These are phyloP conservation scores for Cladophialophora psammophila DNA, from an alignment of 2,329 filamentous ascomycete species.

Conservation along the genomic window DNA sequence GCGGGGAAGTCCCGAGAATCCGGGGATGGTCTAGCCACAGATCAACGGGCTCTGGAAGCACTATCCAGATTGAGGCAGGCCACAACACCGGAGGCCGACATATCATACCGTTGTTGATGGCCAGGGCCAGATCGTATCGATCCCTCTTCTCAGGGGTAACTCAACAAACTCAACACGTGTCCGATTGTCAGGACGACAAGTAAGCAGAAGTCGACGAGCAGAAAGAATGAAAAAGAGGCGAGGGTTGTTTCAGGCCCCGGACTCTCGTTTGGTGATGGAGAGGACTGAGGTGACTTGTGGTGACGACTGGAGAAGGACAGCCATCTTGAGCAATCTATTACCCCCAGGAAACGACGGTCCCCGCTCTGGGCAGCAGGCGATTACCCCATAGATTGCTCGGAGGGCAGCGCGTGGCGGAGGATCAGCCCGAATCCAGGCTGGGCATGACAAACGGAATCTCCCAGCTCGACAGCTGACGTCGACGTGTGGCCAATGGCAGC, in stretches of 20 bases:
- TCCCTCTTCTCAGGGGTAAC: slow-evolving; percentile 16
- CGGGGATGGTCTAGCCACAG: slow-evolving; percentile 18
- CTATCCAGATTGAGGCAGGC: slow-evolving; percentile 19
- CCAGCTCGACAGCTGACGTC: slow-evolving; percentile 14
- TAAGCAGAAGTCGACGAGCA: background rate
- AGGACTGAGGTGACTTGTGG: slow-evolving; percentile 1
- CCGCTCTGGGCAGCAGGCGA: slow-evolving; percentile 23
- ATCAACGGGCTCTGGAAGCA: slow-evolving; percentile 5
- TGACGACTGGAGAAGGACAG: slow-evolving; percentile 21
- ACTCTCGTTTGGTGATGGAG: background rate
- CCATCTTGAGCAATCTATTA: slow-evolving; percentile 44
- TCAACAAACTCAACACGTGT: slow-evolving; percentile 8
- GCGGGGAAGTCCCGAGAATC: slow-evolving; percentile 31
- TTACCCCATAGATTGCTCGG: slow-evolving; percentile 38
- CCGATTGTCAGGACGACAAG: slow-evolving; percentile 12
- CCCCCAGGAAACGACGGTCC: slow-evolving; percentile 44
- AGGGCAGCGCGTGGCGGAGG: slow-evolving; percentile 27
- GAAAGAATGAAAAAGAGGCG: background rate
- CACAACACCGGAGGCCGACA: background rate
- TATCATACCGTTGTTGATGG: background rate
- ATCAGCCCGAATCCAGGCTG: slow-evolving; percentile 30
- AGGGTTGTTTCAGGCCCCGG: background rate
- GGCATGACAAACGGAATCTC: slow-evolving; percentile 35
- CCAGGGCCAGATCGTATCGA: slow-evolving; percentile 13
- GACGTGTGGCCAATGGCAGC: slow-evolving; percentile 19